A percentile compares a stretch with the other conserved stretches of the same genome.
Evolutionary conservation across 805 yeast genomes (phyloP).

Genomic region (Brettanomyces sp.): DNA sequence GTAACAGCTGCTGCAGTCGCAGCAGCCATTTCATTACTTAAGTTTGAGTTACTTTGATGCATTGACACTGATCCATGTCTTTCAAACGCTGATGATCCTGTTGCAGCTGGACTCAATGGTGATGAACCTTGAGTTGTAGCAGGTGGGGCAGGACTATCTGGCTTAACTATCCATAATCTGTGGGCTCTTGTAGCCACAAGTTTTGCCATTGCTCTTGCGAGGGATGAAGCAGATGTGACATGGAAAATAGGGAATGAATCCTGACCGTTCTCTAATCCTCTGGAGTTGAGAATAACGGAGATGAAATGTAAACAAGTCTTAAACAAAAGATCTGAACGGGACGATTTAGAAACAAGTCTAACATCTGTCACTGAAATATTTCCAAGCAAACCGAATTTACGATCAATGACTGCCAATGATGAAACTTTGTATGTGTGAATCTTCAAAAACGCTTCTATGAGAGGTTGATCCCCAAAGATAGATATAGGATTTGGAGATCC

Average conservation of each 20-base stretch:
- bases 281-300: constrained; percentile 71
- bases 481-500: constrained; percentile 69
- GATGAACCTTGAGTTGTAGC: constrained; percentile 3
- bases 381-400: constrained; percentile 66
- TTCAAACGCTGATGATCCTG: constrained; percentile 3
- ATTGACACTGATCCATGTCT: constrained; percentile 4
- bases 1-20: constrained; percentile 4
- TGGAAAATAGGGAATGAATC: constrained; percentile 96
- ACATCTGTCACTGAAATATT: constrained; percentile 94
- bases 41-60: background rate
- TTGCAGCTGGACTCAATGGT: constrained; percentile 1
- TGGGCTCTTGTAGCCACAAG: constrained; percentile 92
- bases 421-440: constrained; percentile 83
- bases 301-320: constrained; percentile 83
- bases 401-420: constrained; percentile 88
- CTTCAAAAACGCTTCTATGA: constrained; percentile 76
- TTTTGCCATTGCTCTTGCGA: constrained; percentile 88
- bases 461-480: constrained; percentile 76
- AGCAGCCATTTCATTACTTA: constrained; percentile 2
- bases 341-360: constrained; percentile 74
- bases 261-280: constrained; percentile 90
- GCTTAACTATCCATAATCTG: constrained; percentile 77
- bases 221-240: constrained; percentile 67
- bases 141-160: constrained; percentile 19
- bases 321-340: constrained; percentile 75